These are phyloP conservation scores for Saccharomyces uvarum DNA, from an alignment of 1,139 yeast genomes.

Conservation along the genomic window DNA sequence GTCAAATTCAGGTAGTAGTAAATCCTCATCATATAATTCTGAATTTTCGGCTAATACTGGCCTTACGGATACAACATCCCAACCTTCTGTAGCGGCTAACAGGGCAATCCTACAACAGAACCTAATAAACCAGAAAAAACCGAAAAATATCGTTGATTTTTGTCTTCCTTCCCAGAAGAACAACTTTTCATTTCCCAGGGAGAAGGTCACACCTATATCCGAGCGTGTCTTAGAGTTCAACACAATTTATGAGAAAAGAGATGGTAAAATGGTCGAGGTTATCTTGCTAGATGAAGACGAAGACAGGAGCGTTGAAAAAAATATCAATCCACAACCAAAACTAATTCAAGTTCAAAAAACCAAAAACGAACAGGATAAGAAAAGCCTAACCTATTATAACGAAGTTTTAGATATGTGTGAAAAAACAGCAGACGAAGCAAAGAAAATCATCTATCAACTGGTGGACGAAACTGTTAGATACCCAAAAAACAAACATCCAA, in stretches of 20 bases:
- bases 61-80: slow-evolving; percentile 19
- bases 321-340: background rate
- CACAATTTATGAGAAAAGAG: slow-evolving; percentile 14
- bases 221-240: background rate
- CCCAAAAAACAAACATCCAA: background rate
- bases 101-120: background rate
- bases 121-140: background rate
- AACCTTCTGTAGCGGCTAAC: slow-evolving; percentile 5
- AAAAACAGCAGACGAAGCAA: slow-evolving; percentile 25
- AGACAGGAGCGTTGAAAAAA: background rate
- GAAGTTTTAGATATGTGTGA: slow-evolving; percentile 26
- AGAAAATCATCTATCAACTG: slow-evolving; percentile 19
- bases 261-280: slow-evolving; percentile 23
- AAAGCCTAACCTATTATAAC: slow-evolving; percentile 10
- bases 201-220: background rate
- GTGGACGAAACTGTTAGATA: background rate
- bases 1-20: slow-evolving; percentile 20
- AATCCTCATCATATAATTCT: slow-evolving; percentile 21
- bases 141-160: background rate
- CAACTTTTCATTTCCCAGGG: background rate
- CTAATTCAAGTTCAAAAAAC: slow-evolving; percentile 1
- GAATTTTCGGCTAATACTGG: slow-evolving; percentile 21
- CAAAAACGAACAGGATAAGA: slow-evolving; percentile 4
- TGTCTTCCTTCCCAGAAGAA: background rate
- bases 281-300: slow-evolving; percentile 21